Conservation (phyloP, 352 stramenopile genomes). For the Pythium dissimile region DNA sequence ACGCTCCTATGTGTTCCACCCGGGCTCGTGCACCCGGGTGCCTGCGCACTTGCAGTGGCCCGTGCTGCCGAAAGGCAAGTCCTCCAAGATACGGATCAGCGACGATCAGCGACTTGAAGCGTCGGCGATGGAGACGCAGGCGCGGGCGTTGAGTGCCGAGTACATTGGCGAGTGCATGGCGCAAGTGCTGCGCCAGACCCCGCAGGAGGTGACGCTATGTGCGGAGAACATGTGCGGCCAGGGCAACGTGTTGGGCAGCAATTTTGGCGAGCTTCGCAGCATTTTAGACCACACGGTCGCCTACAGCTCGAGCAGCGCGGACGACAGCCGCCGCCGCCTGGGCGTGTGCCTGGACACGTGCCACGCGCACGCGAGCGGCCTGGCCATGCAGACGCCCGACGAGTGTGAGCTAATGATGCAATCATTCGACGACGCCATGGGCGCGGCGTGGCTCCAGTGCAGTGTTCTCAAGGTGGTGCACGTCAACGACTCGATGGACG, state of each 20-base stretch:
- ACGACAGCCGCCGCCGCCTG: slow-evolving; percentile 20
- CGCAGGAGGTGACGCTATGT: slow-evolving; percentile 28
- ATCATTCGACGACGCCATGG: slow-evolving; percentile 26
- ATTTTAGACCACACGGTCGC: slow-evolving; percentile 27
- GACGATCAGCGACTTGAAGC: slow-evolving; percentile 9
- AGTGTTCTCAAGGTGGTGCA: slow-evolving; percentile 41
- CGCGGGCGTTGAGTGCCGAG: slow-evolving; percentile 18
- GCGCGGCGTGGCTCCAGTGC: slow-evolving; percentile 17
- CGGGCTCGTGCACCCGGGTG: slow-evolving; percentile 29
- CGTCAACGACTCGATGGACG: slow-evolving; percentile 42
- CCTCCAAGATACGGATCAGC: slow-evolving; percentile 4
- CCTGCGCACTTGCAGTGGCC: slow-evolving; percentile 5
- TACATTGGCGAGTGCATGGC: slow-evolving; percentile 32
- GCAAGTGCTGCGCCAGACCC: slow-evolving; percentile 25
- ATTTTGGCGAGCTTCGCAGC: slow-evolving; percentile 32
- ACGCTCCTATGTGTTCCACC: slow-evolving; percentile 41
- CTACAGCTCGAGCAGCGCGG: neutral
- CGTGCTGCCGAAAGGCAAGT: slow-evolving; percentile 5
- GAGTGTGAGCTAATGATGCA: slow-evolving; percentile 35
- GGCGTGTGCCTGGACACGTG: slow-evolving; percentile 48
- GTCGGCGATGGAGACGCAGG: slow-evolving; percentile 1
- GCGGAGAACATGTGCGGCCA: slow-evolving; percentile 48
- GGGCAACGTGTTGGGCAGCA: slow-evolving; percentile 31
- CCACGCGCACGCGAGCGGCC: slow-evolving; percentile 37
- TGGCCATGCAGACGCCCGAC: slow-evolving; percentile 15